Evolutionary conservation across 331 rosid species (phyloP).

Genomic region (Rhamnella rubrinervis): DNA sequence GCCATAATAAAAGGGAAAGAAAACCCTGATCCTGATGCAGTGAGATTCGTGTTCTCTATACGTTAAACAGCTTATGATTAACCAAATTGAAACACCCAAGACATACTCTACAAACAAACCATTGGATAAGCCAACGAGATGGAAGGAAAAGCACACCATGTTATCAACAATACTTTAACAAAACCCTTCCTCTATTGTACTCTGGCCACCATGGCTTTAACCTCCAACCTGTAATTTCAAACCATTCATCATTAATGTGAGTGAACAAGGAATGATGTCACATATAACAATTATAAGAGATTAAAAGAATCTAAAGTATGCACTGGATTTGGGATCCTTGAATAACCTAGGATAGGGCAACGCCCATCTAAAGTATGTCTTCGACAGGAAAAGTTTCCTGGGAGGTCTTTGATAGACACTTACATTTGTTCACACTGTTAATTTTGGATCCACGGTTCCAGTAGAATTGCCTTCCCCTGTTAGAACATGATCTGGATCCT

Average conservation of each 20-base stretch:
- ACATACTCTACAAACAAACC: conserved; percentile 32
- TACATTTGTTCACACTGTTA: conserved; percentile 52
- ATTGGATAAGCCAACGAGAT: neutral
- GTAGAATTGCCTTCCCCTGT: conserved; percentile 82
- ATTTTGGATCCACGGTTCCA: conserved; percentile 72
- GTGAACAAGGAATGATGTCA: neutral
- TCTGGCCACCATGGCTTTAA: conserved; percentile 1
- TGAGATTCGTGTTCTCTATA: conserved; percentile 39
- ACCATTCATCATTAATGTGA: conserved; percentile 1
- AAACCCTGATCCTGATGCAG: conserved; percentile 31
- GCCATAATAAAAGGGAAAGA: conserved; percentile 21
- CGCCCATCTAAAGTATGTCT: neutral
- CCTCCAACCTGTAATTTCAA: conserved; percentile 1
- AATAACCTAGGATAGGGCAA: too few relatives aligned
- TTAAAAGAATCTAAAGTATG: neutral
- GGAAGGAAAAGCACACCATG: neutral
- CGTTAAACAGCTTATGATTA: conserved; percentile 10
- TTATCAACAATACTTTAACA: neutral
- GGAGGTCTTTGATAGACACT: conserved; percentile 17
- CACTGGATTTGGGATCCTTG: neutral
- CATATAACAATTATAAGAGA: neutral
- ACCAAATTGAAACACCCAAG: conserved; percentile 28
- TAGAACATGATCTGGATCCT: conserved; percentile 78
- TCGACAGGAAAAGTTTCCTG: neutral
- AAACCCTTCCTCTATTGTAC: conserved; percentile 9